A percentile compares a stretch with the other conserved stretches of the same genome.
Conservation (phyloP, 768 basidiomycete species). For the Mrakia frigida region DNA sequence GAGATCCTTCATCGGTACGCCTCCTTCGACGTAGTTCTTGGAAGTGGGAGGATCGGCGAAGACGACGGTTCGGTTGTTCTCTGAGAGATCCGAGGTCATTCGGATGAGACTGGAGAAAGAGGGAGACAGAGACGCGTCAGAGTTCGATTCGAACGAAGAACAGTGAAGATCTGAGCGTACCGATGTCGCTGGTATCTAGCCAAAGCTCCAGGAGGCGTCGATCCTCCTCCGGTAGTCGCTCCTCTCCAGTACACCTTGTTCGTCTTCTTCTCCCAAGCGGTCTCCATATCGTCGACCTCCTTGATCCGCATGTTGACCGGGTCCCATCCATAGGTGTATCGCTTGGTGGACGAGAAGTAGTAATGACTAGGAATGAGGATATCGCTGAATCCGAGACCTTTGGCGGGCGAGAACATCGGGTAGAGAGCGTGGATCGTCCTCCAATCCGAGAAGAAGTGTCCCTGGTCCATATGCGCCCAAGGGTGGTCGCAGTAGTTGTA, state of each 20-base stretch:
- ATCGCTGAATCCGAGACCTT: constrained; percentile 76
- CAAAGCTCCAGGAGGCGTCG: constrained; percentile 74
- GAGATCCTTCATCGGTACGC: constrained; percentile 57
- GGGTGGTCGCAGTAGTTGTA: constrained; percentile 76
- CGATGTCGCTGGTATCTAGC: constrained; percentile 81
- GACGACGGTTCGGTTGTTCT: constrained; percentile 58
- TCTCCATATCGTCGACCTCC: constrained; percentile 77
- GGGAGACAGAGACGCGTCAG: neutral
- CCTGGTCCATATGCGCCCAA: constrained; percentile 78
- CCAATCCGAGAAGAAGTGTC: constrained; percentile 98
- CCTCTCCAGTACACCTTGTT: constrained; percentile 90
- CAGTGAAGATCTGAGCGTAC: constrained; percentile 45
- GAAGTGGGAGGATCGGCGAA: constrained; percentile 64
- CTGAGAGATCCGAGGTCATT: constrained; percentile 60
- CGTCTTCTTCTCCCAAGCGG: constrained; percentile 80
- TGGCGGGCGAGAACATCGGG: constrained; percentile 90
- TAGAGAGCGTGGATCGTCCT: constrained; percentile 79
- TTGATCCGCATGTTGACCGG: constrained; percentile 64
- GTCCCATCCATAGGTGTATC: constrained; percentile 91
- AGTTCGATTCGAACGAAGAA: neutral
- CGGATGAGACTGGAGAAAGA: constrained; percentile 58
- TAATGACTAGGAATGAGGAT: constrained; percentile 95
- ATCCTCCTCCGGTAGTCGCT: constrained; percentile 91
- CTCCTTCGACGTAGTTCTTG: constrained; percentile 53
- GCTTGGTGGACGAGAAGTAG: constrained; percentile 73